These are phyloP conservation scores for Talaromyces sp. DNA, from an alignment of 2,329 filamentous ascomycete species.

Conservation along the genomic window DNA sequence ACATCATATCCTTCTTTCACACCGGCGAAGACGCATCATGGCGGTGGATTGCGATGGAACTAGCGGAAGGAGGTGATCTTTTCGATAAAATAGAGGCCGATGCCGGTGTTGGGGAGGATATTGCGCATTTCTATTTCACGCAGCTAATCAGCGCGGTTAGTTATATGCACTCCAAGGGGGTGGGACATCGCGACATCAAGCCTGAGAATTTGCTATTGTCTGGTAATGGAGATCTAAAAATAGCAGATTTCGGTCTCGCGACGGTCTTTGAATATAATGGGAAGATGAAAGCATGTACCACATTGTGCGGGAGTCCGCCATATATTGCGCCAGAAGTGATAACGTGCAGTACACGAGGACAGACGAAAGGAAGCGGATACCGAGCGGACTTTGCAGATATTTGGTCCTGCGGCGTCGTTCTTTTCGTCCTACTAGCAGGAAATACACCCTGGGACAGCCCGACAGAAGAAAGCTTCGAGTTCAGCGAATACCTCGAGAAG, in stretches of 20 bases:
- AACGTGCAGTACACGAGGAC: slow-evolving; percentile 51
- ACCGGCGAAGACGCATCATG: slow-evolving; percentile 80
- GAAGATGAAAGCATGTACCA: slow-evolving; percentile 74
- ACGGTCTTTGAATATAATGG: slow-evolving; percentile 90
- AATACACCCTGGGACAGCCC: slow-evolving; percentile 99
- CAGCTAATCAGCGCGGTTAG: slow-evolving; percentile 86
- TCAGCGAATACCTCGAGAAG: slow-evolving; percentile 76
- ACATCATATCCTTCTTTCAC: slow-evolving; percentile 90
- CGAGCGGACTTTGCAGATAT: slow-evolving; percentile 79
- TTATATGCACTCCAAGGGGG: slow-evolving; percentile 94
- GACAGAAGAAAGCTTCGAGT: slow-evolving; percentile 81
- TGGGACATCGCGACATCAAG: slow-evolving; percentile 87
- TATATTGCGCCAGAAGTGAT: slow-evolving; percentile 96
- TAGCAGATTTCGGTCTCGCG: slow-evolving; percentile 95
- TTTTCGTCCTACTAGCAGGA: slow-evolving; percentile 90
- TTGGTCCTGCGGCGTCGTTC: slow-evolving; percentile 97
- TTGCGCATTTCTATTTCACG: slow-evolving; percentile 93
- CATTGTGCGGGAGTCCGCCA: slow-evolving; percentile 90
- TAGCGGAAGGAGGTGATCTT: slow-evolving; percentile 88
- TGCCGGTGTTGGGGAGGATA: slow-evolving; percentile 87
- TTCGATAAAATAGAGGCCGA: slow-evolving; percentile 99
- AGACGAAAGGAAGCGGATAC: slow-evolving; percentile 46
- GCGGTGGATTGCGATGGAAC: slow-evolving; percentile 99
- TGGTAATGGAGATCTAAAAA: slow-evolving; percentile 78
- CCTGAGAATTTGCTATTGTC: slow-evolving; percentile 94